Percentiles rank a stretch among this genome's conserved stretches.
phyloP scores from a whole-genome alignment of 495 filamentous ascomycete genomes.

The Tuber calosporum region DNA sequence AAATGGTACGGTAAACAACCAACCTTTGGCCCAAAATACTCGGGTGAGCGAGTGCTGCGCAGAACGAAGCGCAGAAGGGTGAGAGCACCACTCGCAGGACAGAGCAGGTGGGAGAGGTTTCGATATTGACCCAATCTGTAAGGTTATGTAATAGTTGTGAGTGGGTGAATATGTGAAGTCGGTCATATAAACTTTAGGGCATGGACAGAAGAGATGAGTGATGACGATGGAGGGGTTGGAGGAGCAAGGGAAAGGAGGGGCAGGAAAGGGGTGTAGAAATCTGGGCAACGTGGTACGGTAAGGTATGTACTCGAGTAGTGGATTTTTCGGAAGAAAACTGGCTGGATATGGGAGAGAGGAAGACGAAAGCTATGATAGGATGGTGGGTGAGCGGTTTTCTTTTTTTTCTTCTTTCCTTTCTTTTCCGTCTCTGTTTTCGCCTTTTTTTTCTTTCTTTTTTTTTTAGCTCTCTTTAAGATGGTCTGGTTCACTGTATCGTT shows the following conservation, averaged over 20 bases:
- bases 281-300: conserved; percentile 1
- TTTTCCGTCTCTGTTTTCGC: neutral
- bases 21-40: conserved; percentile 35
- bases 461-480: neutral
- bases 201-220: conserved; percentile 18
- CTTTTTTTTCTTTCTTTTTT: neutral
- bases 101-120: conserved; percentile 15
- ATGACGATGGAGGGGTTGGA: conserved; percentile 11
- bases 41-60: conserved; percentile 38
- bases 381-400: neutral
- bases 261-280: conserved; percentile 3
- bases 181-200: conserved; percentile 34
- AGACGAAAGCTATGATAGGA: neutral
- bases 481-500: neutral
- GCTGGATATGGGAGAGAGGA: neutral
- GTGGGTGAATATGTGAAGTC: conserved; percentile 21
- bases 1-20: conserved; percentile 25
- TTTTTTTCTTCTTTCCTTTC: neutral
- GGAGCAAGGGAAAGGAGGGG: conserved; percentile 19
- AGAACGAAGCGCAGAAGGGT: conserved; percentile 38
- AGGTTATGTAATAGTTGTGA: conserved; percentile 17
- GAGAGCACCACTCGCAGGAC: conserved; percentile 37
- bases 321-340: neutral
- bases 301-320: conserved; percentile 1
- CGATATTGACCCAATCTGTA: conserved; percentile 23